These are phyloP conservation scores for Tuber brumale DNA, from an alignment of 495 filamentous ascomycete genomes.

Conservation along the genomic window DNA sequence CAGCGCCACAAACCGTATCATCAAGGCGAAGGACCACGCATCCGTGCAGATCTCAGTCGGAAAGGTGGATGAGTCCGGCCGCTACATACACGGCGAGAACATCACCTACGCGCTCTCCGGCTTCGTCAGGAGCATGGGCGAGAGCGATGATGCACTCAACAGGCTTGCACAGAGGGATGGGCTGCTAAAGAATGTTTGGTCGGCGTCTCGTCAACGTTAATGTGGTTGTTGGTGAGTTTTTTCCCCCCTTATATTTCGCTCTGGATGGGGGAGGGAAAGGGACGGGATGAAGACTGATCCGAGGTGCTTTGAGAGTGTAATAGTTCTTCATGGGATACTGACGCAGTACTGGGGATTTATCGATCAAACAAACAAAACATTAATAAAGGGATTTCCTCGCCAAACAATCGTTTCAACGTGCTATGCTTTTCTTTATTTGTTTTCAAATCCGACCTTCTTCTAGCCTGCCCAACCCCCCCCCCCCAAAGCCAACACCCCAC, in stretches of 20 bases:
- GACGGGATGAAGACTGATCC: constrained; percentile 10
- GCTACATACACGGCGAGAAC: constrained; percentile 86
- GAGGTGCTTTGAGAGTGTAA: constrained; percentile 9
- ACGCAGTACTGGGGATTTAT: constrained; percentile 16
- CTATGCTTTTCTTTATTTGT: neutral
- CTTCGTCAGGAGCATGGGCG: constrained; percentile 95
- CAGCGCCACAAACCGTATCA: constrained; percentile 92
- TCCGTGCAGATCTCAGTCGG: constrained; percentile 85
- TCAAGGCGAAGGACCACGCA: constrained; percentile 98
- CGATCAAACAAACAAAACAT: constrained; percentile 34
- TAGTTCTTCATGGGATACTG: neutral
- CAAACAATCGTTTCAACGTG: neutral
- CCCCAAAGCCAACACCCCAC: neutral
- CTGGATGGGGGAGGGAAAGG: neutral
- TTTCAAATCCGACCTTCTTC: neutral
- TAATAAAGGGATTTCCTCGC: constrained; percentile 2
- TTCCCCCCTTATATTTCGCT: neutral
- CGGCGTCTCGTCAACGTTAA: constrained; percentile 47
- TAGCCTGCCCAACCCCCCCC: neutral
- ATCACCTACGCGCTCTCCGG: constrained; percentile 95
- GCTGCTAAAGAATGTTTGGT: constrained; percentile 94
- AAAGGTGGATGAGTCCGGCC: constrained; percentile 96
- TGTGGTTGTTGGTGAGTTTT: constrained; percentile 16
- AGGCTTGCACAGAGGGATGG: constrained; percentile 90
- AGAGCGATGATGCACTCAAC: constrained; percentile 96